Percentiles rank a stretch among this genome's conserved stretches.
phyloP scores from a whole-genome alignment of 768 basidiomycete species.

The Pisolithus microcarpus region DNA sequence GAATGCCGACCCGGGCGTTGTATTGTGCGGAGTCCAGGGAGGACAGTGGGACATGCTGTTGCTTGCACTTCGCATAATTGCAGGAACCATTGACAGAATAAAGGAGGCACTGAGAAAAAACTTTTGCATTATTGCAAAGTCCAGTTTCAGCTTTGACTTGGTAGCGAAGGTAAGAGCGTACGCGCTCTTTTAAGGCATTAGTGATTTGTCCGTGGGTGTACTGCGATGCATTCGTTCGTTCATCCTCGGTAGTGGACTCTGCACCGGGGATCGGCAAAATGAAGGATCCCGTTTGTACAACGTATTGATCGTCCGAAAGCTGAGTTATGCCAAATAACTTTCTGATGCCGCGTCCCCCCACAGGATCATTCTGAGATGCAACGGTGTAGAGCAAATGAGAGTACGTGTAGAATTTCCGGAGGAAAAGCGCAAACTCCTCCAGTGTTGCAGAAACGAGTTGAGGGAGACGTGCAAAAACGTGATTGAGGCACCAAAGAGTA shows the following conservation, averaged over 20 bases:
- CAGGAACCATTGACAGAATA: conserved; percentile 29
- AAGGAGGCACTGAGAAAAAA: conserved; percentile 36
- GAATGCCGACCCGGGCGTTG: conserved; percentile 35
- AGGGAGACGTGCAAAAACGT: conserved; percentile 28
- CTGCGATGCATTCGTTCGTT: not conserved
- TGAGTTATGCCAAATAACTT: conserved; percentile 31
- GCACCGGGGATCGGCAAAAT: conserved; percentile 5
- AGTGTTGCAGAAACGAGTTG: conserved; percentile 18
- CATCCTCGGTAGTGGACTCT: conserved; percentile 3
- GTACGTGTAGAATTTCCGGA: conserved; percentile 32
- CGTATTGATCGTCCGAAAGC: conserved; percentile 22
- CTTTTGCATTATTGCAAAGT: conserved; percentile 21
- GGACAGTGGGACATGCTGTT: conserved; percentile 28
- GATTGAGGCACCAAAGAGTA: conserved; percentile 39
- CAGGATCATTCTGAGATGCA: conserved; percentile 22
- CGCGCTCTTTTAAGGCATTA: conserved; percentile 12
- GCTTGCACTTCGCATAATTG: conserved; percentile 25
- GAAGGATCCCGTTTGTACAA: conserved; percentile 23
- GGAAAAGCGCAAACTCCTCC: conserved; percentile 20
- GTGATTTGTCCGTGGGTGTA: conserved; percentile 20
- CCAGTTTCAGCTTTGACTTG: conserved; percentile 28
- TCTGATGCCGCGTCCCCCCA: conserved; percentile 14
- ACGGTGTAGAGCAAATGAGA: conserved; percentile 26
- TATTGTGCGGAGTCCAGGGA: conserved; percentile 29
- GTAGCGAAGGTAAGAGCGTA: conserved; percentile 23